A percentile compares a stretch with the other conserved stretches of the same genome.
Conservation (phyloP, 75 land plant species). For the Sequoia sempervirens region DNA sequence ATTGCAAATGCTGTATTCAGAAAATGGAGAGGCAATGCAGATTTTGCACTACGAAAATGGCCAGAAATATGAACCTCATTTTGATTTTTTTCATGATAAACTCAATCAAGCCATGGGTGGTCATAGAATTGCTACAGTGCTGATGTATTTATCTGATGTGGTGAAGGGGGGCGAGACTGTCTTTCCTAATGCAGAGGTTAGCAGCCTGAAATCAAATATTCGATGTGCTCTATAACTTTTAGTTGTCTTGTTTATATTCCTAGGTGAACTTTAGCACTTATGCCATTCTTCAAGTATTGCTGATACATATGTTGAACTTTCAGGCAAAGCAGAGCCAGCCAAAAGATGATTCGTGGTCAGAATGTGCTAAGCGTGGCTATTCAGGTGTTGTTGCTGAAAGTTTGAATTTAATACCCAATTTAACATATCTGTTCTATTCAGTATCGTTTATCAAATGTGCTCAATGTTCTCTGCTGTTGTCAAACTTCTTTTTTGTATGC, state of each 20-base stretch:
- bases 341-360: slow-evolving; percentile 71
- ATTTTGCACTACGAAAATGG: slow-evolving; percentile 76
- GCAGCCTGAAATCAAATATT: neutral
- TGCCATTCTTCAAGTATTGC: neutral
- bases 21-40: slow-evolving; percentile 85
- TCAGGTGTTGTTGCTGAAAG: slow-evolving; percentile 36
- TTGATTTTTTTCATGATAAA: slow-evolving; percentile 77
- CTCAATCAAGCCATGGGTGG: slow-evolving; percentile 68
- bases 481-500: slow-evolving; percentile 9
- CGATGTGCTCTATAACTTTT: neutral
- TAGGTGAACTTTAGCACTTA: neutral
- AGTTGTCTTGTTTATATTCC: neutral
- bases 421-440: neutral
- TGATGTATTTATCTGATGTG: slow-evolving; percentile 81
- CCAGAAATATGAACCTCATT: slow-evolving; percentile 84
- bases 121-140: slow-evolving; percentile 78
- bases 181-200: slow-evolving; percentile 69
- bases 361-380: slow-evolving; percentile 66
- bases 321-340: slow-evolving; percentile 21
- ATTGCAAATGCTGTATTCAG: slow-evolving; percentile 19
- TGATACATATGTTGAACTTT: neutral
- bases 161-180: slow-evolving; percentile 79
- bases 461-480: neutral
- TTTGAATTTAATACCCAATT: neutral
- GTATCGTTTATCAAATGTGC: neutral